Percentiles rank a stretch among this genome's conserved stretches.
Conservation (phyloP, 305 asterid species). For the Coffea humblotiana region DNA sequence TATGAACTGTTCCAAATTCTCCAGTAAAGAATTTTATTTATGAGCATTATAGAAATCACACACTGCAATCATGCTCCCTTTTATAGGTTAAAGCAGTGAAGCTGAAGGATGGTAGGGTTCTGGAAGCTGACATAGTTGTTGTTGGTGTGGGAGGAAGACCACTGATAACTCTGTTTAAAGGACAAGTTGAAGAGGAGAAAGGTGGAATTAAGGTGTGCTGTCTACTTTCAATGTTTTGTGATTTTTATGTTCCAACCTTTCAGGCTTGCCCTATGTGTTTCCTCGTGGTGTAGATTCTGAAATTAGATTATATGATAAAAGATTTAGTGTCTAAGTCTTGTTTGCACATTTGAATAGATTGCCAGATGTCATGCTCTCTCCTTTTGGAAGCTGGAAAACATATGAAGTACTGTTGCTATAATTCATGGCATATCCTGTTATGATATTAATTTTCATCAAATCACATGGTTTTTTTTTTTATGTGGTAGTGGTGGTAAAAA, state of each 20-base stretch:
- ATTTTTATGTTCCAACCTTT: background rate
- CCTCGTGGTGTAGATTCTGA: conserved; percentile 2
- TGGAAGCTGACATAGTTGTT: conserved; percentile 90
- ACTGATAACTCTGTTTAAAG: conserved; percentile 63
- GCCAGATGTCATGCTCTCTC: background rate
- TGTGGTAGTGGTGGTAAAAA: background rate
- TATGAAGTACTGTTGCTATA: background rate
- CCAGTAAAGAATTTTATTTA: conserved; percentile 9
- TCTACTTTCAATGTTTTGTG: background rate
- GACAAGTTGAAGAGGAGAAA: conserved; percentile 89
- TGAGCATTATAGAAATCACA: conserved; percentile 6
- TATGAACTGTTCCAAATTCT: conserved; percentile 3
- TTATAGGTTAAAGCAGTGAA: conserved; percentile 75
- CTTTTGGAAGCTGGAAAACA: background rate
- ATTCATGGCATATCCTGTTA: background rate
- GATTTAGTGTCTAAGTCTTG: no score
- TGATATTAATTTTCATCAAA: background rate
- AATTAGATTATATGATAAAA: background rate
- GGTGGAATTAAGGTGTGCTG: conserved; percentile 84
- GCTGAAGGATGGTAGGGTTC: conserved; percentile 90
- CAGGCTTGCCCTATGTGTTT: background rate
- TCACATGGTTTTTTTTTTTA: background rate
- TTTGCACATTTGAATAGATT: background rate
- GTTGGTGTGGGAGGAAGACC: conserved; percentile 97
- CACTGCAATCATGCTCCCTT: conserved; percentile 6